Percentiles rank a stretch among this genome's conserved stretches.
Conservation (phyloP, 2,329 filamentous ascomycete genomes). For the Colletotrichum tamarilloi region DNA sequence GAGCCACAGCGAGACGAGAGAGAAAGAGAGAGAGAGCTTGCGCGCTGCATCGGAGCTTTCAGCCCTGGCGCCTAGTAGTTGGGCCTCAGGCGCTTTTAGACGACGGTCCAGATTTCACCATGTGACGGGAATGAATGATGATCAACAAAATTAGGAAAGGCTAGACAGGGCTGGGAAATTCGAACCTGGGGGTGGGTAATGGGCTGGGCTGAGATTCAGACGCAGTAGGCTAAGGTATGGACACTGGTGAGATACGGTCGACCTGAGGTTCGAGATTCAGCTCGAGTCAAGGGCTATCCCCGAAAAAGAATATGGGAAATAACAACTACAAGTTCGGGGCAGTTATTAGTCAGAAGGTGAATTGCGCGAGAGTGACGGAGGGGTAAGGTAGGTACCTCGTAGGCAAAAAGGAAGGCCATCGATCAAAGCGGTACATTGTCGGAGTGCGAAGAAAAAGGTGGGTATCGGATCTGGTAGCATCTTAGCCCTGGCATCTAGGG, state of each 20-base stretch:
- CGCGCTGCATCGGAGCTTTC: not conserved
- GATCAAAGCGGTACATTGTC: constrained; percentile 13
- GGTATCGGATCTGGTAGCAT: constrained; percentile 5
- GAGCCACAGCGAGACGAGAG: not conserved
- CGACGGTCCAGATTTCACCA: not conserved
- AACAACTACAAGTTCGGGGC: not conserved
- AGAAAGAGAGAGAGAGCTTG: not conserved
- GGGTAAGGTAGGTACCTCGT: constrained; percentile 4
- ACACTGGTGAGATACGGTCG: not conserved
- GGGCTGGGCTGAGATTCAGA: not conserved
- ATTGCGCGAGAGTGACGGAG: constrained; percentile 1
- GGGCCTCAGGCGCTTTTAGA: not conserved
- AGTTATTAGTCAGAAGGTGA: not conserved
- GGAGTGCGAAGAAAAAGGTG: not conserved
- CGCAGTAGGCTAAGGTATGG: no score
- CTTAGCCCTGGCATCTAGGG: not conserved
- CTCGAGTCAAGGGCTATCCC: not conserved
- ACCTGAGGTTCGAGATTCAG: not conserved
- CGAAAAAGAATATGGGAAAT: not conserved
- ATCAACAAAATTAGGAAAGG: not conserved
- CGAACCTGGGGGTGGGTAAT: not conserved
- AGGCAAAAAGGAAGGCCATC: constrained; percentile 16
- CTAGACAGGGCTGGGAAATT: not conserved
- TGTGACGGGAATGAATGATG: not conserved
- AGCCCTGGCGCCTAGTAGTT: constrained; percentile 8